Evolutionary conservation across 202 grass and related monocot species (phyloP).

Genomic region (Musa balbisiana): DNA sequence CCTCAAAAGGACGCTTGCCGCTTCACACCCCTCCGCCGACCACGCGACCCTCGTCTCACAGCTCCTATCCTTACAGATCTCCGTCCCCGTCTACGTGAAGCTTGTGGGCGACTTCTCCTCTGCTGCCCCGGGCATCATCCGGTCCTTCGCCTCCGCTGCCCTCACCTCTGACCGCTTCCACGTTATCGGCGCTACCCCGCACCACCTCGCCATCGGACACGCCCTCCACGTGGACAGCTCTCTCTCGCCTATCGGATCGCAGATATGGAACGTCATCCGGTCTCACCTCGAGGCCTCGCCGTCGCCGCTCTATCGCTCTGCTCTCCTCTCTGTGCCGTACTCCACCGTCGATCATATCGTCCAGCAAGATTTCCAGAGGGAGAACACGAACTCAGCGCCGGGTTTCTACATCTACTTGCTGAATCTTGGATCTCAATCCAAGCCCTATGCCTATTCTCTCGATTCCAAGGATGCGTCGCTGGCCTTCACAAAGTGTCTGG

Average conservation of each 20-base stretch:
- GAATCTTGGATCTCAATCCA: constrained; percentile 55
- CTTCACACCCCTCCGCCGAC: constrained; percentile 21
- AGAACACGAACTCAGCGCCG: constrained; percentile 32
- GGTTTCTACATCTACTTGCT: constrained; percentile 88
- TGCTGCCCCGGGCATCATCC: constrained; percentile 33
- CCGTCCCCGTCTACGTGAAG: constrained; percentile 58
- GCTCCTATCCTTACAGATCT: constrained; percentile 54
- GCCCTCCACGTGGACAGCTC: constrained; percentile 3
- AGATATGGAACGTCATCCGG: constrained; percentile 41
- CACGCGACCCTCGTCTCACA: constrained; percentile 30
- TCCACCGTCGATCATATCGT: constrained; percentile 54
- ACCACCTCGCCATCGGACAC: constrained; percentile 47
- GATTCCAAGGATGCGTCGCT: constrained; percentile 37
- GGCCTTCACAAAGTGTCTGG: constrained; percentile 61
- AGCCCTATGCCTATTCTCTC: constrained; percentile 58
- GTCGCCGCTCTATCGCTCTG: constrained; percentile 49
- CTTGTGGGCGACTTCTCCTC: constrained; percentile 61
- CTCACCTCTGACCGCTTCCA: constrained; percentile 55
- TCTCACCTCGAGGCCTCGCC: constrained; percentile 44
- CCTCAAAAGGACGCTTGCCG: constrained; percentile 32
- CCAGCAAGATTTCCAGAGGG: constrained; percentile 49
- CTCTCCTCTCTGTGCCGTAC: constrained; percentile 63
- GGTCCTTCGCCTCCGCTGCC: constrained; percentile 40
- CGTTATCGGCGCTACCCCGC: constrained; percentile 45
- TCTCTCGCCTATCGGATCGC: constrained; percentile 35